Evolutionary conservation across 768 basidiomycete species (phyloP).

Genomic region (Serendipita sp.): DNA sequence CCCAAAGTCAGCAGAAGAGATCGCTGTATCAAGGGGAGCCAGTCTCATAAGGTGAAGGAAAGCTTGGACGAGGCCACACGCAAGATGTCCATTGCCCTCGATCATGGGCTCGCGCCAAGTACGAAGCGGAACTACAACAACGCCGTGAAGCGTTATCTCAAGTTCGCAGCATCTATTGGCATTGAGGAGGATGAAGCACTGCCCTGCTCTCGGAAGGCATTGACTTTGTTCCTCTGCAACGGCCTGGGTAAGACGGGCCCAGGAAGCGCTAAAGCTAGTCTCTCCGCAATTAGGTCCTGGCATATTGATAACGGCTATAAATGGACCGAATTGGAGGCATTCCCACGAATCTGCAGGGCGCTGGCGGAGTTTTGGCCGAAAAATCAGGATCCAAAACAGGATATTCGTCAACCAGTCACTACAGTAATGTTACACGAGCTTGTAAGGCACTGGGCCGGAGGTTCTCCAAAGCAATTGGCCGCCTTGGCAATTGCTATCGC

Average conservation of each 20-base stretch:
- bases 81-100: background rate
- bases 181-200: background rate
- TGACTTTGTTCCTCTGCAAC: background rate
- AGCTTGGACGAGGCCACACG: too few relatives aligned
- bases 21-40: too few relatives aligned
- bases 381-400: background rate
- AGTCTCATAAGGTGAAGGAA: too few relatives aligned
- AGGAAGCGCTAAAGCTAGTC: background rate
- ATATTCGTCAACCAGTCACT: background rate
- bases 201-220: background rate
- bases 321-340: background rate
- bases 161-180: background rate
- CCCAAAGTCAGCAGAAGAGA: too few relatives aligned
- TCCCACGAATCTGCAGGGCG: background rate
- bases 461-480: background rate
- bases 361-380: background rate
- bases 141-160: background rate
- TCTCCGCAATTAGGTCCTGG: too few relatives aligned
- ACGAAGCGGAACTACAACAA: background rate
- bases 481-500: background rate
- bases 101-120: background rate
- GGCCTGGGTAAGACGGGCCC: background rate
- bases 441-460: background rate
- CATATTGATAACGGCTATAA: too few relatives aligned
- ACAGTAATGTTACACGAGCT: background rate